Evolutionary conservation across 495 filamentous ascomycete genomes (phyloP).

Genomic region (Neurospora cerealis): DNA sequence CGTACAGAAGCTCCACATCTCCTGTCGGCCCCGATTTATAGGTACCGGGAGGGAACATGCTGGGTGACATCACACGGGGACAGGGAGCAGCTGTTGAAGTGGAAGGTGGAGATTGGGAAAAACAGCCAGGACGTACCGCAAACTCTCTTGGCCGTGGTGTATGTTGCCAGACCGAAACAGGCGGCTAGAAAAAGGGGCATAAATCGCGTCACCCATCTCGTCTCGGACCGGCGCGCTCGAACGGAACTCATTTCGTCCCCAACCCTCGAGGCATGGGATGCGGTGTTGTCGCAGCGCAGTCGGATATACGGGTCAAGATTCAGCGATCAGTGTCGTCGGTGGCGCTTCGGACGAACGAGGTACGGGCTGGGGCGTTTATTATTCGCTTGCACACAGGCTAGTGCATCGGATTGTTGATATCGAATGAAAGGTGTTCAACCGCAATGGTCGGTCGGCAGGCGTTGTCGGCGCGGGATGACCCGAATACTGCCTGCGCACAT

Average conservation of each 20-base stretch:
- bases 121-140: constrained; percentile 22
- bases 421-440: neutral
- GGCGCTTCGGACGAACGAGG: neutral
- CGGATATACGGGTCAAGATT: neutral
- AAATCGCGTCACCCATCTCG: constrained; percentile 36
- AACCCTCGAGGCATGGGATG: neutral
- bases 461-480: neutral
- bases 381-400: neutral
- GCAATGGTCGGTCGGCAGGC: neutral
- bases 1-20: neutral
- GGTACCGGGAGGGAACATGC: neutral
- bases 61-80: neutral
- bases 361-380: neutral
- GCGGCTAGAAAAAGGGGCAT: constrained; percentile 31
- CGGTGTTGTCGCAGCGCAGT: neutral
- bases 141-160: constrained; percentile 30
- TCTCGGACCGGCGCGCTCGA: constrained; percentile 21
- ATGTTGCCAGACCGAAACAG: constrained; percentile 27
- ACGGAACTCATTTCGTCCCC: neutral
- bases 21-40: neutral
- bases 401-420: neutral
- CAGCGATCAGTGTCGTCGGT: neutral
- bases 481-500: neutral
- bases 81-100: neutral
- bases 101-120: neutral